Conservation (phyloP, 2,329 filamentous ascomycete species). For the Microdochium bolleyi region DNA sequence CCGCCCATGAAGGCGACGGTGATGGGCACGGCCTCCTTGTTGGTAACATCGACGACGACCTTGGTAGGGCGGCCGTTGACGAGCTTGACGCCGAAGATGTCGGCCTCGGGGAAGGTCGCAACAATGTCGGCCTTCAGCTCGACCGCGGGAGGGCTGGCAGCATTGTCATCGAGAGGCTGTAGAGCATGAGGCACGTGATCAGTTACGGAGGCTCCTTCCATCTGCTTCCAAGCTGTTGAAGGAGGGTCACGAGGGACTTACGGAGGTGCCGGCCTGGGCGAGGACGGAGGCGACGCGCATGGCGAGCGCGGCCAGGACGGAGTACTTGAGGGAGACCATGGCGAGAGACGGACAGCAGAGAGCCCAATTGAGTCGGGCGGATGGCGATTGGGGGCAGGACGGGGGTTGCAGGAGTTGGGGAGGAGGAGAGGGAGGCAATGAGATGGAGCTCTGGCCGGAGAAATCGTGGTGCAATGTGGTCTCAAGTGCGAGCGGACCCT, state of each 20-base stretch:
- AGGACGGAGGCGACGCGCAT: conserved; percentile 22
- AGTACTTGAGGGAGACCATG: conserved; percentile 24
- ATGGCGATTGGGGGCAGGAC: neutral
- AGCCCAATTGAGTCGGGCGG: conserved; percentile 1
- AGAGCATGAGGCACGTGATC: neutral
- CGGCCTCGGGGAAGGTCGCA: conserved; percentile 58
- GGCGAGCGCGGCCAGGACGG: conserved; percentile 21
- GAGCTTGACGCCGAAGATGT: conserved; percentile 92
- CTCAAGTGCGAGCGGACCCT: neutral
- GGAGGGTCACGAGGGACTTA: neutral
- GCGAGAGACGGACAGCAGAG: conserved; percentile 6
- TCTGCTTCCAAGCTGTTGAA: too few relatives aligned
- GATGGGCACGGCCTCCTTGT: conserved; percentile 72
- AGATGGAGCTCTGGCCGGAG: neutral
- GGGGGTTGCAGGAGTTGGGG: conserved; percentile 1
- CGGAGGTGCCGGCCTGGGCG: conserved; percentile 11
- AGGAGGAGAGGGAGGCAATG: neutral
- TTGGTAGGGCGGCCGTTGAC: conserved; percentile 85
- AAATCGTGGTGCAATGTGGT: neutral
- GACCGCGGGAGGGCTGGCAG: conserved; percentile 17
- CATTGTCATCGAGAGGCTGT: conserved; percentile 16
- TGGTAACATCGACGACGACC: conserved; percentile 73
- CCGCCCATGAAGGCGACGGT: conserved; percentile 71
- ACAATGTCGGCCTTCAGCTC: conserved; percentile 57
- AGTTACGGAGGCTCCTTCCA: neutral